Conservation (phyloP, 2,329 filamentous ascomycete species). For the Gremmenia infestans region DNA sequence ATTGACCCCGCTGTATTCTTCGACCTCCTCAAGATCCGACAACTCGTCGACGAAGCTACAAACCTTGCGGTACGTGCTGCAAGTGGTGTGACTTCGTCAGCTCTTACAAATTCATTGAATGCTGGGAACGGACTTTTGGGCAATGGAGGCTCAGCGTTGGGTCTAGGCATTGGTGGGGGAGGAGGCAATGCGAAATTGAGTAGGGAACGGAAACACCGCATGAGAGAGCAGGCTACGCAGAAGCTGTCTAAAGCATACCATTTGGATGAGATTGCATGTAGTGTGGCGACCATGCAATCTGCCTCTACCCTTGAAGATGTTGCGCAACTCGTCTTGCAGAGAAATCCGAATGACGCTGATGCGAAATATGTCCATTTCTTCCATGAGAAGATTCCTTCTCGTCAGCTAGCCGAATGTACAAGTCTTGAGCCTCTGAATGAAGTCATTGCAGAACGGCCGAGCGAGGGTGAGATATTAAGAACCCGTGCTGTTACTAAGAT, state of each 20-base stretch:
- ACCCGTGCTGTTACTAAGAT: conserved; percentile 70
- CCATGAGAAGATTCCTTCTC: conserved; percentile 79
- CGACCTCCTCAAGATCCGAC: conserved; percentile 77
- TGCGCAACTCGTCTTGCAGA: conserved; percentile 65
- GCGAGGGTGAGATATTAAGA: conserved; percentile 61
- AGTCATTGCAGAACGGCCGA: conserved; percentile 59
- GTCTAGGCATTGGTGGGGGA: conserved; percentile 51
- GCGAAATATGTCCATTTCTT: conserved; percentile 91
- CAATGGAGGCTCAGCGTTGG: conserved; percentile 45
- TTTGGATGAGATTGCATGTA: conserved; percentile 77
- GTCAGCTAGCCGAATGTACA: conserved; percentile 68
- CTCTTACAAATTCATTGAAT: conserved; percentile 52
- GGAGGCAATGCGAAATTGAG: conserved; percentile 64
- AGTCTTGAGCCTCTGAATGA: conserved; percentile 61
- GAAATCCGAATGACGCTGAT: conserved; percentile 62
- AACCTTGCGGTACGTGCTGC: conserved; percentile 72
- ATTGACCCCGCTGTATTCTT: conserved; percentile 79
- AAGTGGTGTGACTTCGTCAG: conserved; percentile 63
- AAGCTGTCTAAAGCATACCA: conserved; percentile 74
- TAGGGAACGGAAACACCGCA: conserved; percentile 69
- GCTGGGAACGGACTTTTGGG: conserved; percentile 45
- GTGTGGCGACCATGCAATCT: conserved; percentile 78
- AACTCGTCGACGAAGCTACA: conserved; percentile 74
- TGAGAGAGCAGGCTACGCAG: conserved; percentile 75
- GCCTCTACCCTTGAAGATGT: conserved; percentile 74